Evolutionary conservation across 208 protist genomes (phyloP).

Genomic region (Vickermania ingenoplastis): DNA sequence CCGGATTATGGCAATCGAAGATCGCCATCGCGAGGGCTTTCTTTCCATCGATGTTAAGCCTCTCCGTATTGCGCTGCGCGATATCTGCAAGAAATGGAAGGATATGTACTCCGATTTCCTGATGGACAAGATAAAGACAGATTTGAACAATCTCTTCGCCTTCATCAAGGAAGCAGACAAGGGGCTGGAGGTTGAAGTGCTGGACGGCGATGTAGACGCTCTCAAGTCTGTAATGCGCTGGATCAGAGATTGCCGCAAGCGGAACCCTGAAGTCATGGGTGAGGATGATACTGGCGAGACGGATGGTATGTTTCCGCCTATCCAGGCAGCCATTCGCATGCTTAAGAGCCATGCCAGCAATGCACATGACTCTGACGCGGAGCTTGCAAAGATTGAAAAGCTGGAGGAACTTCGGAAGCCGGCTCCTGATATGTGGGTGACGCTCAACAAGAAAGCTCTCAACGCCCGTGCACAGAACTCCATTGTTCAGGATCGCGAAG

Average conservation of each 20-base stretch:
- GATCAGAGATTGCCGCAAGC: constrained; percentile 88
- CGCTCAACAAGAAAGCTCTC: constrained; percentile 88
- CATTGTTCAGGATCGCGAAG: constrained; percentile 88
- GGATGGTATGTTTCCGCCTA: constrained; percentile 86
- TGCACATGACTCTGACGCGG: constrained; percentile 59
- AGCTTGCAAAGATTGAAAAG: constrained; percentile 84
- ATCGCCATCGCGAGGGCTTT: constrained; percentile 84
- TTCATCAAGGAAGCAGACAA: constrained; percentile 91
- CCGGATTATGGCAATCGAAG: constrained; percentile 79
- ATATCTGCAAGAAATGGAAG: constrained; percentile 91
- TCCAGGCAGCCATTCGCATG: constrained; percentile 86
- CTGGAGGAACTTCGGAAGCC: constrained; percentile 88
- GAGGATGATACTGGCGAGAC: constrained; percentile 77
- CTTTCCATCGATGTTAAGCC: constrained; percentile 94
- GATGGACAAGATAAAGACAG: constrained; percentile 80
- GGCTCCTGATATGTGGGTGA: constrained; percentile 86
- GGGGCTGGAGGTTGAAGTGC: constrained; percentile 87
- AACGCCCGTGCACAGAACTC: constrained; percentile 90
- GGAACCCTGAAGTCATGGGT: constrained; percentile 76
- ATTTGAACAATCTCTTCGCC: constrained; percentile 74
- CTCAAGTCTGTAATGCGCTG: constrained; percentile 89
- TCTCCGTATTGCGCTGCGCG: constrained; percentile 87
- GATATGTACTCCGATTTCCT: constrained; percentile 93
- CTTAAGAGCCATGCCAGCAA: constrained; percentile 84
- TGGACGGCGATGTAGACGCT: constrained; percentile 83